phyloP scores from a whole-genome alignment of 805 yeast genomes.

The Pichia eremophila region DNA sequence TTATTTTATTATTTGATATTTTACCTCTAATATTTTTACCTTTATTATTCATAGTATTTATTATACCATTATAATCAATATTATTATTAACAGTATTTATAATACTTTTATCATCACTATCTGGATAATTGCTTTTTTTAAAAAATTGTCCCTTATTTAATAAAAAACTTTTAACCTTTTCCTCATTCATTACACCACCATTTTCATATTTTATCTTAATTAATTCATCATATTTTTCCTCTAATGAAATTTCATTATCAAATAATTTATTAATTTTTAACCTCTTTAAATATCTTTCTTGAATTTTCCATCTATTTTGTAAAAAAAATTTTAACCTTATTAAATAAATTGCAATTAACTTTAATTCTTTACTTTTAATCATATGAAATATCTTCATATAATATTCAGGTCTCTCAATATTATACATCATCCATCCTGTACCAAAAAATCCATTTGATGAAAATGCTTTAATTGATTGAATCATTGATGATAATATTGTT shows the following conservation, averaged over 20 bases:
- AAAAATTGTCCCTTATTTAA: slow-evolving; percentile 6
- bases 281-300: not conserved
- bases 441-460: slow-evolving; percentile 7
- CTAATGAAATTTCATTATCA: not conserved
- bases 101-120: too few species aligned
- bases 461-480: slow-evolving; percentile 6
- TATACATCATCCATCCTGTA: not conserved
- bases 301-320: not conserved
- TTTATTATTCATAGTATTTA: not conserved
- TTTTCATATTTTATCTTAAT: not conserved
- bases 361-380: not conserved
- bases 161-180: not conserved
- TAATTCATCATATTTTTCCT: slow-evolving; percentile 2
- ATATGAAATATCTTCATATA: slow-evolving; percentile 3
- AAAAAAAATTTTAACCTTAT: slow-evolving; percentile 5
- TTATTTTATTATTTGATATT: not conserved
- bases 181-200: slow-evolving; percentile 1
- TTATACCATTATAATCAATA: too few species aligned
- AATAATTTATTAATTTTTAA: not conserved
- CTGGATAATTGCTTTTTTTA: slow-evolving; percentile 5
- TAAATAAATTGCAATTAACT: slow-evolving; percentile 2
- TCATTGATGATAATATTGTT: not conserved
- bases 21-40: not conserved
- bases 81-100: too few species aligned
- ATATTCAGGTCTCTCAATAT: not conserved